Percentiles rank a stretch among this genome's conserved stretches.
These are phyloP conservation scores for Dovyalis caffra DNA, from an alignment of 345 rosid genomes.

Conservation along the genomic window DNA sequence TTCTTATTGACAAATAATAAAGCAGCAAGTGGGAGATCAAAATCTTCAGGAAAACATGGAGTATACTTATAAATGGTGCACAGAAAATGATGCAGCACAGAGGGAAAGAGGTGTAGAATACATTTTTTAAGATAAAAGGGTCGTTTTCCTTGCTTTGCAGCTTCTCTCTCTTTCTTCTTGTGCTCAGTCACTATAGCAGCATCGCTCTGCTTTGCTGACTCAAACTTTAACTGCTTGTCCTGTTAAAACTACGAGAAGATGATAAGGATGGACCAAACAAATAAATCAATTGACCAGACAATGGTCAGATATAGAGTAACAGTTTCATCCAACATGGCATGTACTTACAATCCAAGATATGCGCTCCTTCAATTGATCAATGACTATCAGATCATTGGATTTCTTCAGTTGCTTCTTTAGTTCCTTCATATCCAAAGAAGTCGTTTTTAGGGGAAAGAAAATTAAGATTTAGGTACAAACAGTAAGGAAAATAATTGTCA, in stretches of 20 bases:
- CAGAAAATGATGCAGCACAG: background rate
- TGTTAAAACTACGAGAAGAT: conserved; percentile 26
- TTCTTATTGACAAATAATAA: background rate
- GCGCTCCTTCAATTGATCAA: conserved; percentile 35
- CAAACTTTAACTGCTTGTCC: conserved; percentile 75
- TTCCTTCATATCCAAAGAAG: conserved; percentile 29
- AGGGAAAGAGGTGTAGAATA: conserved; percentile 19
- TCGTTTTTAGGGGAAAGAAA: background rate
- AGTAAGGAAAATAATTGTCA: background rate
- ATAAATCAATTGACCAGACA: background rate
- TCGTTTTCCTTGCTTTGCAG: conserved; percentile 73
- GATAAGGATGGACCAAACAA: background rate
- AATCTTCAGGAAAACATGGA: background rate
- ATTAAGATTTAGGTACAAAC: background rate
- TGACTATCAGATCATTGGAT: conserved; percentile 32
- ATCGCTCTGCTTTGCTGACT: conserved; percentile 56
- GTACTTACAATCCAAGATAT: conserved; percentile 48
- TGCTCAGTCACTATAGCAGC: conserved; percentile 64
- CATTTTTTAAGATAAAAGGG: conserved; percentile 90
- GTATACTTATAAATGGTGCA: background rate
- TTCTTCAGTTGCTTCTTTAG: conserved; percentile 47
- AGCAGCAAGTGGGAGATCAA: background rate
- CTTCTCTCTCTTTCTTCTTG: conserved; percentile 86
- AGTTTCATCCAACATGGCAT: conserved; percentile 1
- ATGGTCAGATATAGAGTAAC: background rate